Base-by-base conservation (phyloP, 1,139 yeast species). In the Geotrichum bryndzae region DNA sequence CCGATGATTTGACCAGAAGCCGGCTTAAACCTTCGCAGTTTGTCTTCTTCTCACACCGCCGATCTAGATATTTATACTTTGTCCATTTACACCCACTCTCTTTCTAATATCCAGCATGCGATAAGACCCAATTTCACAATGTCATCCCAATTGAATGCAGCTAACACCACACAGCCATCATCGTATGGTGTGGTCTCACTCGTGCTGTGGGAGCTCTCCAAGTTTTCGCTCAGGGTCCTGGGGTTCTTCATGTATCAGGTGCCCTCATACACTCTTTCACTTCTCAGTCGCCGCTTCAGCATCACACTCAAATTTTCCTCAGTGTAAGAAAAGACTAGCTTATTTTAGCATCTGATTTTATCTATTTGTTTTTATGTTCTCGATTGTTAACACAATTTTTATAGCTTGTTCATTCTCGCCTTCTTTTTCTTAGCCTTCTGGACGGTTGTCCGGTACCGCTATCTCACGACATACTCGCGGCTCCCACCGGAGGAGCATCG, bases 391-490 rank as follows among this genome's bases (percentile, higher is more conserved):
- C 64, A 15, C 48, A 35, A 13, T 35, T 4, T 27, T 35, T 52
- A n/a, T 35, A 67, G 71, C 50, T 62, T 72, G 33, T 51, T 69
- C 11, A 57, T 69, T n/a, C 23, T 68, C 3, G 56, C 60, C 2
- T 61, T 62, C 3, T 31, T 69, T 18, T 60, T 64, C 4, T 63
- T 69, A 0, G 58, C 68, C n/a, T 67, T 74, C 2, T 77, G 78
- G 69, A 76, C 79, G 0, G 69, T 79, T 58, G 75, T 84, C 31
- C 73, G 87, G 50, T 82, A 84, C 69, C 76, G 79, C 51, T 79
- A 81, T 50, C 71, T 83, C 35, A 83, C 85, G 0, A 74, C 77
- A 6, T 84, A 84, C 67, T 80, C 86, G 0, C 75, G 84, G 51
- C 72, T 82, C 27, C 84, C 83, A 2, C 79, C 77, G 27, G 86